A percentile compares a stretch with the other conserved stretches of the same genome.
These are phyloP conservation scores for Galerina sulciceps DNA, from an alignment of 768 basidiomycete species.

Conservation along the genomic window DNA sequence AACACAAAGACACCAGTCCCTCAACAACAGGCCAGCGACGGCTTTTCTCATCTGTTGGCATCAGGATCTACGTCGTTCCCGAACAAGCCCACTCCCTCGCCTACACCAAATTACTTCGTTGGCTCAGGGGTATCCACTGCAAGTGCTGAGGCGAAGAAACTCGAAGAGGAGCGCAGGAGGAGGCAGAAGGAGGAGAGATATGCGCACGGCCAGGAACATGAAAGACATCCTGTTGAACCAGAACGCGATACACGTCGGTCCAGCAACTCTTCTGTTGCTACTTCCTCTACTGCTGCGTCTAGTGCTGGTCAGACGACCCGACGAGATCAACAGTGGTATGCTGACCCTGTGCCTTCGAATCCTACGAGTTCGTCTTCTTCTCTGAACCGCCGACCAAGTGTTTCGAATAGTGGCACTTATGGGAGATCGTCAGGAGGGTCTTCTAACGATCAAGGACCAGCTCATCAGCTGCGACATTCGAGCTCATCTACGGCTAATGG, in stretches of 20 bases:
- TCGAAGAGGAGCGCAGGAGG: conserved; percentile 45
- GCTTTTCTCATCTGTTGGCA: conserved; percentile 1
- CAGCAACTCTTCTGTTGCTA: neutral
- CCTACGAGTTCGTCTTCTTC: conserved; percentile 6
- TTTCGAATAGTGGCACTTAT: conserved; percentile 7
- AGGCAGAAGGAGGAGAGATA: conserved; percentile 29
- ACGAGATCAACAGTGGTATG: conserved; percentile 10
- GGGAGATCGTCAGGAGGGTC: conserved; percentile 6
- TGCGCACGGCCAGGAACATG: conserved; percentile 28
- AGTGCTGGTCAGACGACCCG: conserved; percentile 17
- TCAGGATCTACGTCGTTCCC: neutral
- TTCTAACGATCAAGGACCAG: conserved; percentile 7
- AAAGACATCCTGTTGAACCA: conserved; percentile 9
- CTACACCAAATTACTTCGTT: neutral
- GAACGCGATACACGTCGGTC: conserved; percentile 15
- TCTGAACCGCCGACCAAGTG: conserved; percentile 16
- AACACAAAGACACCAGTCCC: conserved; percentile 4
- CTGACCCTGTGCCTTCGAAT: conserved; percentile 8
- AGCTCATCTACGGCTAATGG: neutral
- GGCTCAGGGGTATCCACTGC: conserved; percentile 43
- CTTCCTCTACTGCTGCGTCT: neutral
- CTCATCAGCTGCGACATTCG: conserved; percentile 12
- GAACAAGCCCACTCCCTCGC: neutral
- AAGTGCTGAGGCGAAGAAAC: conserved; percentile 55
- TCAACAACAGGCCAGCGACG: neutral